Evolutionary conservation across 805 yeast genomes (phyloP).

Genomic region (Saccharomyces eubayanus): DNA sequence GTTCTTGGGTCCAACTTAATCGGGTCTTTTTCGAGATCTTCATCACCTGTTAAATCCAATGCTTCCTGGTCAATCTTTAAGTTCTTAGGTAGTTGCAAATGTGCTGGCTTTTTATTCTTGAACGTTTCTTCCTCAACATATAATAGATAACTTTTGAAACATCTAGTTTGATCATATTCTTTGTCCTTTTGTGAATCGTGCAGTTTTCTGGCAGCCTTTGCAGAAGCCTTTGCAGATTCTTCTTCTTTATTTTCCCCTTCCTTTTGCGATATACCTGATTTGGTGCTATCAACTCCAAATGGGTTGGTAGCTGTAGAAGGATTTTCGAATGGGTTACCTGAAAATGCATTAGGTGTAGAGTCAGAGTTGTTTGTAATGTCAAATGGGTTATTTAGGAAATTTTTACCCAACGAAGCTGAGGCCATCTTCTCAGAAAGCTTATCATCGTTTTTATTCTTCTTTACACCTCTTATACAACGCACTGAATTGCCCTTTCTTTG

Average conservation of each 20-base stretch:
- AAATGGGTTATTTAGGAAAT: slow-evolving; percentile 32
- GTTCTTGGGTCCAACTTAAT: slow-evolving; percentile 34
- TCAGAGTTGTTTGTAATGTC: slow-evolving; percentile 12
- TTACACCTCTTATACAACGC: slow-evolving; percentile 68
- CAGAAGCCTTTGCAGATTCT: slow-evolving; percentile 18
- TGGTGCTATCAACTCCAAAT: slow-evolving; percentile 28
- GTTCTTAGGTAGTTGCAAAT: slow-evolving; percentile 41
- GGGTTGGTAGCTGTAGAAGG: slow-evolving; percentile 11
- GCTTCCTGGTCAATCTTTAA: slow-evolving; percentile 45
- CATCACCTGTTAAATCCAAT: slow-evolving; percentile 36
- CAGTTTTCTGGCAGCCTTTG: slow-evolving; percentile 29
- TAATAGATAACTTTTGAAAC: slow-evolving; percentile 57
- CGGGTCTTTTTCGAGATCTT: slow-evolving; percentile 24
- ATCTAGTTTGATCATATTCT: slow-evolving; percentile 13
- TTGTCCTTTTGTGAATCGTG: slow-evolving; percentile 23
- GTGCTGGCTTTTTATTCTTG: slow-evolving; percentile 43
- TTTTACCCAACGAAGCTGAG: slow-evolving; percentile 34
- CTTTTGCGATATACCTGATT: background rate
- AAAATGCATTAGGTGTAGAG: slow-evolving; percentile 20
- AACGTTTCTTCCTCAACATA: slow-evolving; percentile 67
- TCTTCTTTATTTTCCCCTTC: slow-evolving; percentile 1
- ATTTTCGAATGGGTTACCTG: slow-evolving; percentile 25
- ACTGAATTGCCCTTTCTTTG: slow-evolving; percentile 61
- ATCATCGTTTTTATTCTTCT: slow-evolving; percentile 45
- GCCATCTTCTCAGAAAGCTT: slow-evolving; percentile 38